Evolutionary conservation across 768 basidiomycete species (phyloP), one percentile per base, ranked within the genome.

Genomic region (Russula sp.): DNA sequence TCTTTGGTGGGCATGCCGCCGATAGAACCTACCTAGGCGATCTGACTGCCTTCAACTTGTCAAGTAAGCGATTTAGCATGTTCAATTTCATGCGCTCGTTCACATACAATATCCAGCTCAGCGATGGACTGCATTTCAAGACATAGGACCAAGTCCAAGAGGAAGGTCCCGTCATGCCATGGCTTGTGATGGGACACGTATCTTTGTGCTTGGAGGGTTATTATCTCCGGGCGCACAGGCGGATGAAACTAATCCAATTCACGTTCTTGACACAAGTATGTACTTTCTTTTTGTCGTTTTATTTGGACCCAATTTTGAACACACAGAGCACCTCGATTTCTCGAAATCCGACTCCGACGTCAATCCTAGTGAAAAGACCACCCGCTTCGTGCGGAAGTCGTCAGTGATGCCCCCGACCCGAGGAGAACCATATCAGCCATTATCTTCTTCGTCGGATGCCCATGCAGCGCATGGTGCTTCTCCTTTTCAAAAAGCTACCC

Each of bases 91-190:
- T 36, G 36, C 30, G 14, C 36, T 50, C 20, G 11, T n/a, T 63
- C 22, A 59, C 53, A 36, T 59, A 62, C 14, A 44, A 53, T 49
- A 53, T 52, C 40, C 73, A 98, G 96, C 94, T 75, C 92, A 94
- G 72, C 83, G 96, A 70, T 99, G 97, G 97, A 98, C 94, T 77
- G 98, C 94, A 92, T 98, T 98, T 80, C 94, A 97, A 76, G 97
- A 98, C 73, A 98, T 98, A 96, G 97, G 97, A 0, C 95, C 96
- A 18, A 84, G 92, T 18, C 97, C 97, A 0, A 87, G 81, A 44
- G 91, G 93, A 2, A 83, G 97, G 57, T 94, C 92, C 9, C 97
- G 96, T 2, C 97, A 99, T 76, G 92, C 95, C 20, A 96, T 99
- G 94, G 92, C 95, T 8, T 87, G 91, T 18, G 87, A 90, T 72